Percentiles rank a stretch among this genome's conserved stretches.
Conservation (phyloP, 2,329 filamentous ascomycete species). For the Sodiomyces alkalinus region DNA sequence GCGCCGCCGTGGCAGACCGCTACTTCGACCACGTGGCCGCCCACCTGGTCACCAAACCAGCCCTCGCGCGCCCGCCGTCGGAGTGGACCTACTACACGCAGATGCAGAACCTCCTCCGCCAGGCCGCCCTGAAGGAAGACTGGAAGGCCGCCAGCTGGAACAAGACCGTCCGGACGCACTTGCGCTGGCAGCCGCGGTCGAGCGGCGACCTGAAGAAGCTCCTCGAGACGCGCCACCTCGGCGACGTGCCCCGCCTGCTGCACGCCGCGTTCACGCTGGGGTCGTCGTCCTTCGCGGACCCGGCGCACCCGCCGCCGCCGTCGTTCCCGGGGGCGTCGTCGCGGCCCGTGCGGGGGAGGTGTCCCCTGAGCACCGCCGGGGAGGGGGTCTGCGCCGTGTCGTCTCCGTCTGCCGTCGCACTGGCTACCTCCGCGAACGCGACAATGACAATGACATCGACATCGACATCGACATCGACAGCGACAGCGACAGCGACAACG, state of each 20-base stretch:
- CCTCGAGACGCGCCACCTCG: conserved; percentile 27
- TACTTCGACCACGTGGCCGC: conserved; percentile 32
- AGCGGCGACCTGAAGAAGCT: conserved; percentile 28
- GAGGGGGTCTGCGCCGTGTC: too few relatives aligned
- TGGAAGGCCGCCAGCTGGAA: conserved; percentile 31
- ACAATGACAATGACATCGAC: too few relatives aligned
- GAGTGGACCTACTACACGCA: conserved; percentile 28
- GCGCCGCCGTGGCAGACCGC: conserved; percentile 20
- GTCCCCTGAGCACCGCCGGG: conserved; percentile 6
- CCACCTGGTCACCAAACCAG: conserved; percentile 24
- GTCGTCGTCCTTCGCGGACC: conserved; percentile 21
- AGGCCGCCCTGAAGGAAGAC: conserved; percentile 24
- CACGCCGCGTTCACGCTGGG: conserved; percentile 27
- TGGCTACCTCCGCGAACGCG: too few relatives aligned
- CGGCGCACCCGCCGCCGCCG: conserved; percentile 6
- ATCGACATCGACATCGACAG: too few relatives aligned
- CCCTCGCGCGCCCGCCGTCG: neutral
- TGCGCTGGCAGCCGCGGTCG: conserved; percentile 24
- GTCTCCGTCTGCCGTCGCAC: too few relatives aligned
- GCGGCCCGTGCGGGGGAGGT: conserved; percentile 8
- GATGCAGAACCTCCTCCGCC: conserved; percentile 28
- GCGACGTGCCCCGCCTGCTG: conserved; percentile 23
- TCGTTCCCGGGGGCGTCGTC: conserved; percentile 5
- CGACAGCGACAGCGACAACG: too few relatives aligned
- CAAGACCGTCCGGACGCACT: conserved; percentile 24